Base-by-base conservation (phyloP, 2,329 filamentous ascomycete species). In the Ascosphaera apis region DNA sequence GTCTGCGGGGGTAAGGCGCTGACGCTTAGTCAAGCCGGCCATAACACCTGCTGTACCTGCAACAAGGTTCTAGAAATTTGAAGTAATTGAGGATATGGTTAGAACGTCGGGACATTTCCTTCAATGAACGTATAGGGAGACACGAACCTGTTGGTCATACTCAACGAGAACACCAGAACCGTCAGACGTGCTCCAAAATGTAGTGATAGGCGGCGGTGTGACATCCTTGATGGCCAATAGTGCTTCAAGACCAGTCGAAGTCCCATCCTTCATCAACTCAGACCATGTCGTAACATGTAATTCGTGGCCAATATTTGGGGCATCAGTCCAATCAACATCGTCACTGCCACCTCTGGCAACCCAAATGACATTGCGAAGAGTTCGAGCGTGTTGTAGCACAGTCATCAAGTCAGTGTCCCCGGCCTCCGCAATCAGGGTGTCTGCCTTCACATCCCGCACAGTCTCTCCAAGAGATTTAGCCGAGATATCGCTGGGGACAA, bases 271-370 rank as follows among this genome's bases (percentile, higher is more conserved):
- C 17, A 93, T 60, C 36, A 95, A 67, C 40, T 93, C 80, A 48
- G 91, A 80, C 84, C 86, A 98, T 11, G 86, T 88, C n/a, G 74
- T 69, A 12, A 93, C 78, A 38, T 78, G 78, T 41, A 91, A 64
- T 41, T 66, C 72, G 39, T 76, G 69, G 12, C 76, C 76, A 38
- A 76, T 74, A 36, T 76, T 69, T 8, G 84, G 83, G 2, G 84
- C 70, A 50, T 86, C 80, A 46, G 81, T 84, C 84, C 86, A 98
- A 55, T 92, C 84, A 66, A 98, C 77, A 51, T 95, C 86, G 45
- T 72, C 71, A 59, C 75, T 93, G 31, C 82, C 82, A 48, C 82
- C 70, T 47, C 93, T 86, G 3, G 91, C 82, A 9, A 93, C 84
- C 81, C 84, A 95, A 45, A 93, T 69, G 21, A 92, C 65, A 45